phyloP scores from a whole-genome alignment of 768 basidiomycete genomes.

The Coprinopsis cinerea region DNA sequence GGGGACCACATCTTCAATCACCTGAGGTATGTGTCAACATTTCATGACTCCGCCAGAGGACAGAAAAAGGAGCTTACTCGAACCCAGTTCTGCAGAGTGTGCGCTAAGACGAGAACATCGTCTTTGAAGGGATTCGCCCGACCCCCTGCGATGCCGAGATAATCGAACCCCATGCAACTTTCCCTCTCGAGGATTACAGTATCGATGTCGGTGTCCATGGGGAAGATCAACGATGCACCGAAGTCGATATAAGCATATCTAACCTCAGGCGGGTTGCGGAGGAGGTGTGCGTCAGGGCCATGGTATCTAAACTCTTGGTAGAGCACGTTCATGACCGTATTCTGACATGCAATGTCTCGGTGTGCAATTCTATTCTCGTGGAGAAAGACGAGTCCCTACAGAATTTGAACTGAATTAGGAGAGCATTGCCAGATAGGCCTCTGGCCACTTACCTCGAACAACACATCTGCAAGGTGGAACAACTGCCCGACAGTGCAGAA shows the following conservation, averaged over 20 bases:
- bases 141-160: neutral
- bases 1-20: neutral
- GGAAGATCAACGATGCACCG: neutral
- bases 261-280: neutral
- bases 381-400: conserved; percentile 14
- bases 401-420: neutral
- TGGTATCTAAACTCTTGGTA: neutral
- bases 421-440: too few relatives aligned
- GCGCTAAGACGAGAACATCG: neutral
- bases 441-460: neutral
- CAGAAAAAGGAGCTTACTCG: neutral
- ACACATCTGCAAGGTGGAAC: neutral
- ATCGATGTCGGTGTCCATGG: neutral
- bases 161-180: neutral
- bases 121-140: conserved; percentile 4
- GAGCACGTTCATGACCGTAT: conserved; percentile 10
- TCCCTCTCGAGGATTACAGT: neutral
- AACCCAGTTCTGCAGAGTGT: neutral
- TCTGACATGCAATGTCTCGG: conserved; percentile 8
- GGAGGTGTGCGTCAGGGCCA: neutral
- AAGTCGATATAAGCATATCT: conserved; percentile 4
- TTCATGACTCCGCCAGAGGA: too few relatives aligned
- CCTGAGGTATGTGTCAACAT: neutral
- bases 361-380: conserved; percentile 14
- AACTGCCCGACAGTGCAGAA: neutral